These are phyloP conservation scores for Tuber umbilicatum DNA, from an alignment of 495 filamentous ascomycete genomes.

Conservation along the genomic window DNA sequence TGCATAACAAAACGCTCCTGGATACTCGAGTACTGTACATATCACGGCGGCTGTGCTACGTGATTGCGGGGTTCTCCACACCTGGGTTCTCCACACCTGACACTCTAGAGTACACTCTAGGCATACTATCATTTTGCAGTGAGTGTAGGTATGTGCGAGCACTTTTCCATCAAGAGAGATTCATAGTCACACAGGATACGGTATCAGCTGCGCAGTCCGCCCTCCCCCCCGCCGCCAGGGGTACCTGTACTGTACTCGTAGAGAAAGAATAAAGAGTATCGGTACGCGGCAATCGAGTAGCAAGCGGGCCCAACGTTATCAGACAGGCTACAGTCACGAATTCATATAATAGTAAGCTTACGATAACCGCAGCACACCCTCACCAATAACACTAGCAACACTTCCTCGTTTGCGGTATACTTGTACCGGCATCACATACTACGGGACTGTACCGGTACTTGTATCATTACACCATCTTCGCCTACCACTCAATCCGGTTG, in stretches of 20 bases:
- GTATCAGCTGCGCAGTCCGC: background rate
- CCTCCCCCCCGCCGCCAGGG: background rate
- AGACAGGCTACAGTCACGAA: background rate
- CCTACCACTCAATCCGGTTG: background rate
- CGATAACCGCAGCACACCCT: background rate
- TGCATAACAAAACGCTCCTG: background rate
- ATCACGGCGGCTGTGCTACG: background rate
- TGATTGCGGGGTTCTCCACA: background rate
- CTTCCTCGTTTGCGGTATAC: background rate
- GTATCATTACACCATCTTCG: background rate
- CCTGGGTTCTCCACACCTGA: too few relatives aligned
- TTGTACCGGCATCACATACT: constrained; percentile 3
- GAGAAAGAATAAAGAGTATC: too few relatives aligned
- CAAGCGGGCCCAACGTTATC: background rate
- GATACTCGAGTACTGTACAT: too few relatives aligned
- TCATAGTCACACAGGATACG: background rate
- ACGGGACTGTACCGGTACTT: background rate
- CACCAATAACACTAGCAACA: background rate
- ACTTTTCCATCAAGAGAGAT: background rate
- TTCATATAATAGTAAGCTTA: background rate
- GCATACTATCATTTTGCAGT: background rate
- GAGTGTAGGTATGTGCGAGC: background rate
- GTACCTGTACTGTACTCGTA: too few relatives aligned
- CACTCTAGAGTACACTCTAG: background rate
- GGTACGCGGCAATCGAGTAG: background rate